Evolutionary conservation across 1,139 yeast species (phyloP).

Genomic region (Pneumocystis wakefieldiae): DNA sequence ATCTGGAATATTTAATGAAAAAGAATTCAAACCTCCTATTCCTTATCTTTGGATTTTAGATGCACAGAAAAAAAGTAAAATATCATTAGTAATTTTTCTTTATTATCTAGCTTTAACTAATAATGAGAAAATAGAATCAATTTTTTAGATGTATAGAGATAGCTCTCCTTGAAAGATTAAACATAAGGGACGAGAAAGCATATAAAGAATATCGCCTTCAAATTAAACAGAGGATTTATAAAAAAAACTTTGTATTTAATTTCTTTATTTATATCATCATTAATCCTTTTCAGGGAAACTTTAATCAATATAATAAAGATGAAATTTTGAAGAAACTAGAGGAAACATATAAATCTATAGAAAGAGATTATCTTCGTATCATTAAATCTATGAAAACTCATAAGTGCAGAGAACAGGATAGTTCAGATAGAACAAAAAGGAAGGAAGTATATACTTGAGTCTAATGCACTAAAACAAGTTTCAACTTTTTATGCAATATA

Average conservation of each 20-base stretch:
- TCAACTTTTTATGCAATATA: not conserved
- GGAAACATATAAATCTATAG: slow-evolving; percentile 53
- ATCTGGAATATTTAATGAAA: slow-evolving; percentile 22
- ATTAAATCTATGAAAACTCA: slow-evolving; percentile 25
- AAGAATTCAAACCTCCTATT: slow-evolving; percentile 19
- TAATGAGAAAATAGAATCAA: slow-evolving; percentile 34
- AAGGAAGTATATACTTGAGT: not conserved
- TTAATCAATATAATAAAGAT: slow-evolving; percentile 46
- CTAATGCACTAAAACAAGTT: not conserved
- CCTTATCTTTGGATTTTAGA: slow-evolving; percentile 33
- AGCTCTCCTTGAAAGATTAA: slow-evolving; percentile 37
- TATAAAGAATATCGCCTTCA: slow-evolving; percentile 37
- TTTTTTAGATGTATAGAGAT: slow-evolving; percentile 65
- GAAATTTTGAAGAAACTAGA: slow-evolving; percentile 56
- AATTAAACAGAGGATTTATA: slow-evolving; percentile 57
- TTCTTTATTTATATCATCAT: not conserved
- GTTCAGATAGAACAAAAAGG: not conserved
- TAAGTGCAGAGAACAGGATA: slow-evolving; percentile 12
- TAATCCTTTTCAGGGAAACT: slow-evolving; percentile 38
- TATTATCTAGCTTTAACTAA: slow-evolving; percentile 1
- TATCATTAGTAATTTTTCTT: slow-evolving; percentile 33
- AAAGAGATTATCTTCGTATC: slow-evolving; percentile 53
- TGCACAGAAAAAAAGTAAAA: slow-evolving; percentile 33
- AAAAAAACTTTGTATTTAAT: slow-evolving; percentile 37
- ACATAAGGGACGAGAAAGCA: slow-evolving; percentile 19